phyloP scores from a whole-genome alignment of 805 yeast genomes.

The Hagleromyces aurorensis region DNA sequence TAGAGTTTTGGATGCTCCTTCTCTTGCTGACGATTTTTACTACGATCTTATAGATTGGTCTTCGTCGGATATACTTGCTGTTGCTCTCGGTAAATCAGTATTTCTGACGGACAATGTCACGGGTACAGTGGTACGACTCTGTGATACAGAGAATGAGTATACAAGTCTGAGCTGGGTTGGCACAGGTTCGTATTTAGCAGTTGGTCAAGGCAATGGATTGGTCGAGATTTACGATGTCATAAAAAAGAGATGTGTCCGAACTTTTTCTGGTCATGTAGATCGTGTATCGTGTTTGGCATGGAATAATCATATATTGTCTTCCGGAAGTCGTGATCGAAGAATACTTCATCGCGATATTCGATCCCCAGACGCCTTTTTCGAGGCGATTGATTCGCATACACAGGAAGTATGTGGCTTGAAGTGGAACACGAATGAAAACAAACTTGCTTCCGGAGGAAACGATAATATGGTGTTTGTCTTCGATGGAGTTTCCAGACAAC shows the following conservation, averaged over 20 bases:
- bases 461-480: constrained; percentile 81
- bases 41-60: constrained; percentile 95
- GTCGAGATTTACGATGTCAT: constrained; percentile 95
- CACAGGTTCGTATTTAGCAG: constrained; percentile 87
- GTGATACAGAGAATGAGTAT: constrained; percentile 68
- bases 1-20: constrained; percentile 93
- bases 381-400: constrained; percentile 62
- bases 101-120: constrained; percentile 86
- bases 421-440: constrained; percentile 89
- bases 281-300: constrained; percentile 86
- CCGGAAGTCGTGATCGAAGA: constrained; percentile 80
- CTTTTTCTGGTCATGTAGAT: constrained; percentile 84
- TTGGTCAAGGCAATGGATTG: constrained; percentile 78
- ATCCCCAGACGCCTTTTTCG: constrained; percentile 71
- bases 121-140: constrained; percentile 73
- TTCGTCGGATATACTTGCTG: constrained; percentile 76
- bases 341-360: constrained; percentile 90
- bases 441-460: constrained; percentile 91
- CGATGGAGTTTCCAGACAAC: constrained; percentile 65
- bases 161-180: constrained; percentile 92
- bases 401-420: constrained; percentile 95
- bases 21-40: constrained; percentile 87
- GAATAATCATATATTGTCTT: constrained; percentile 82
- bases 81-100: constrained; percentile 81
- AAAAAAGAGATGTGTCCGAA: constrained; percentile 70